Evolutionary conservation across 148 eudicot species (phyloP).

Genomic region (Spergularia marina): DNA sequence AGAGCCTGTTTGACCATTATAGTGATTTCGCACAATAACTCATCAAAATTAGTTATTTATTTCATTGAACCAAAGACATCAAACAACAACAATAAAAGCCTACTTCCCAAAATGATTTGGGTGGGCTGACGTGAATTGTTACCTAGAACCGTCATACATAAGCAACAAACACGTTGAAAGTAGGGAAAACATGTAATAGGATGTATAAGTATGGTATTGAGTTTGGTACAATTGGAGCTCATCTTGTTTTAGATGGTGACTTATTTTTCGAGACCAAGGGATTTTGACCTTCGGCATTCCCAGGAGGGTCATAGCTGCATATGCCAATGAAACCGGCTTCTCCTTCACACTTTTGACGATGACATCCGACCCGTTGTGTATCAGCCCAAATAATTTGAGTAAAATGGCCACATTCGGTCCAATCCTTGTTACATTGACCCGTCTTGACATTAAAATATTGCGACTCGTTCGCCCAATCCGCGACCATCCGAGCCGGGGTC

Average conservation of each 20-base stretch:
- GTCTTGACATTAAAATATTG: slow-evolving; percentile 15
- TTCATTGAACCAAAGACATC: no score
- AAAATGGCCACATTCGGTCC: slow-evolving; percentile 35
- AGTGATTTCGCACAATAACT: no score
- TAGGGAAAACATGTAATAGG: no score
- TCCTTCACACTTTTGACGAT: slow-evolving; percentile 12
- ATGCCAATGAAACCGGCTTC: slow-evolving; percentile 24
- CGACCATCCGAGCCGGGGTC: slow-evolving; percentile 29
- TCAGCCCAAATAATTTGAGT: slow-evolving; percentile 37
- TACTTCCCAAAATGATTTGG: no score
- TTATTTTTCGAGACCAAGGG: slow-evolving; percentile 4
- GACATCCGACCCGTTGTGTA: slow-evolving; percentile 30
- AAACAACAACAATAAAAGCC: no score
- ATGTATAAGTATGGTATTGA: no score
- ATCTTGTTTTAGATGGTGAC: not conserved
- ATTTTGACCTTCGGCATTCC: slow-evolving; percentile 22
- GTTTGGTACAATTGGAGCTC: not conserved
- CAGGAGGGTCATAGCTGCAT: slow-evolving; percentile 38
- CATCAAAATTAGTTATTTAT: no score
- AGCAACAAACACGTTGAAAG: no score
- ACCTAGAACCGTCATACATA: no score
- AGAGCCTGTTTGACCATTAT: no score
- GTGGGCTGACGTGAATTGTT: no score
- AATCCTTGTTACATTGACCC: slow-evolving; percentile 16
- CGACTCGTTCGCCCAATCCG: slow-evolving; percentile 33